Percentiles rank a stretch among this genome's conserved stretches.
These are phyloP conservation scores for Haplosporangium gracile DNA, from an alignment of 192 early-diverging fungal species.

Conservation along the genomic window DNA sequence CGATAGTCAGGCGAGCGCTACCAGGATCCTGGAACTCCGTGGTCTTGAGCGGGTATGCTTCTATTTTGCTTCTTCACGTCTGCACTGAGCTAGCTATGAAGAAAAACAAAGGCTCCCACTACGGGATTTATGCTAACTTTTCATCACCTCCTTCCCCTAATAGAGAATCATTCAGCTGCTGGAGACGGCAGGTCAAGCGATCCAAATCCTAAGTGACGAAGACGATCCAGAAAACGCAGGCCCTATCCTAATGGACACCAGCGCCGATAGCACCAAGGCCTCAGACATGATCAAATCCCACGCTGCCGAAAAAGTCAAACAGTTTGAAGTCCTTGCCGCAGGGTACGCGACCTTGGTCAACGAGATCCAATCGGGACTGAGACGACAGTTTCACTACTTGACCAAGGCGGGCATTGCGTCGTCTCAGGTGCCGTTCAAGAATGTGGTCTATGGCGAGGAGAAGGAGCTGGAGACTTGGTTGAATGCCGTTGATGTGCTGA, in stretches of 20 bases:
- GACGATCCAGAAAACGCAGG: constrained; percentile 31
- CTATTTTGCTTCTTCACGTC: too few relatives aligned
- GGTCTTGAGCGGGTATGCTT: constrained; percentile 45
- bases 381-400: constrained; percentile 55
- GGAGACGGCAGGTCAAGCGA: constrained; percentile 54
- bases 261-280: constrained; percentile 2
- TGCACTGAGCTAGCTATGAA: neutral
- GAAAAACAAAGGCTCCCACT: neutral
- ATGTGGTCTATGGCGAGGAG: constrained; percentile 58
- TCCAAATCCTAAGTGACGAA: constrained; percentile 51
- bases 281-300: constrained; percentile 22
- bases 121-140: too few relatives aligned
- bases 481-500: constrained; percentile 54
- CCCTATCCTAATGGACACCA: neutral
- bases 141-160: neutral
- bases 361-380: constrained; percentile 53
- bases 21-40: constrained; percentile 40
- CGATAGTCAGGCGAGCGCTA: constrained; percentile 32
- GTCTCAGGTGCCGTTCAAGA: constrained; percentile 56
- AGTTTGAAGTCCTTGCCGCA: constrained; percentile 43
- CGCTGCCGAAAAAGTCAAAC: constrained; percentile 28
- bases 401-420: constrained; percentile 57
- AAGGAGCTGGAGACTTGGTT: constrained; percentile 61
- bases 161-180: constrained; percentile 57
- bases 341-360: constrained; percentile 48